Conservation (phyloP, 2,329 filamentous ascomycete genomes). For the Fusarium zealandicum region DNA sequence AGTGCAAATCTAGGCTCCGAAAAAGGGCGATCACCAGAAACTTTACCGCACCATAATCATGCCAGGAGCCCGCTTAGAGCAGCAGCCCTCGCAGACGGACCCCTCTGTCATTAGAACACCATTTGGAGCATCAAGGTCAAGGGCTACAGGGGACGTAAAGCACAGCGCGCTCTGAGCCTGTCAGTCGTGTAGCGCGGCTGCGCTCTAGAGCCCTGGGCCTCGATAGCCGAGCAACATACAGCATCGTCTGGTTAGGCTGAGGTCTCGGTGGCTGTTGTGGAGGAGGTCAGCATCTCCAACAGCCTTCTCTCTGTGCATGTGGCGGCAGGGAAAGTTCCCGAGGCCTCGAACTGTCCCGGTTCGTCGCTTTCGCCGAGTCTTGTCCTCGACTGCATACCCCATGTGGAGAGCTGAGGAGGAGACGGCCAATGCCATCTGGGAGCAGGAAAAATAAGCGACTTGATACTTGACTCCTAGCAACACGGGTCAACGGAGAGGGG, state of each 20-base stretch:
- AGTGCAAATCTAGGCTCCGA: constrained; percentile 6
- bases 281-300: neutral
- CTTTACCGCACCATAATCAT: constrained; percentile 10
- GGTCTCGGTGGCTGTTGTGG: no score
- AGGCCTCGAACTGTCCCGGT: constrained; percentile 18
- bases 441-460: no score
- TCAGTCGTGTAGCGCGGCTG: constrained; percentile 14
- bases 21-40: constrained; percentile 6
- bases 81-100: no score
- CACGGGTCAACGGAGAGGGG: constrained; percentile 15
- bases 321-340: neutral
- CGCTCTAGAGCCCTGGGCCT: constrained; percentile 1
- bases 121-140: no score
- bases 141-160: neutral
- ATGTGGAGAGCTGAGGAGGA: constrained; percentile 19
- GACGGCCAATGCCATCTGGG: neutral
- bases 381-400: constrained; percentile 12
- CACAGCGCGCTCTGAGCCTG: constrained; percentile 9
- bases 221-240: no score
- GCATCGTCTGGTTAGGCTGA: no score
- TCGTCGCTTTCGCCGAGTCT: constrained; percentile 22
- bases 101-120: no score
- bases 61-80: constrained; percentile 2
- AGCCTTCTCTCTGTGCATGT: neutral
- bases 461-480: neutral